Evolutionary conservation across 2,329 filamentous ascomycete species (phyloP).

Genomic region (Lasiodiplodia sp.): DNA sequence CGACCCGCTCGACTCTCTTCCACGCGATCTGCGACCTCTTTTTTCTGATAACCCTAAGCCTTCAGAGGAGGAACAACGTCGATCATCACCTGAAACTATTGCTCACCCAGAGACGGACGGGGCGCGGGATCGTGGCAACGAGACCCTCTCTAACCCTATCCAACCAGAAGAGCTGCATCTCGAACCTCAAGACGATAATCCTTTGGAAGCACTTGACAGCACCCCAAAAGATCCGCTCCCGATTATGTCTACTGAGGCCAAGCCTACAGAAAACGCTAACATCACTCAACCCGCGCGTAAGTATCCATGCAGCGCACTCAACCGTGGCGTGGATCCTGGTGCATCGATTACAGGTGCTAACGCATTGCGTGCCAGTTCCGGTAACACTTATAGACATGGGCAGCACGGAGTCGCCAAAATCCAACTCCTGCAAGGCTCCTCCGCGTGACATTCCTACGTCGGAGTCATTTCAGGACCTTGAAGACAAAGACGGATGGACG

Average conservation of each 20-base stretch:
- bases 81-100: background rate
- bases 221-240: background rate
- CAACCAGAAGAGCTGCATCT: background rate
- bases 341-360: background rate
- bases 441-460: background rate
- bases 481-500: background rate
- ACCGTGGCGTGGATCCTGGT: background rate
- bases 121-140: background rate
- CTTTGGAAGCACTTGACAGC: background rate
- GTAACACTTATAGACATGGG: background rate
- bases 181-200: background rate
- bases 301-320: background rate
- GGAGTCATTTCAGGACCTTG: background rate
- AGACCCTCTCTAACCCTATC: background rate
- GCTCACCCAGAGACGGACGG: background rate
- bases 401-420: background rate
- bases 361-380: background rate
- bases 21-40: too few species aligned
- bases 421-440: background rate
- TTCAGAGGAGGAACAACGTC: background rate
- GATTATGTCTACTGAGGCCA: too few species aligned
- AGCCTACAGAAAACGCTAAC: background rate
- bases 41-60: too few species aligned
- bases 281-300: background rate
- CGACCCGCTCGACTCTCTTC: too few species aligned